These are phyloP conservation scores for Blastobotrys terrestris DNA, from an alignment of 805 yeast species.

Conservation along the genomic window DNA sequence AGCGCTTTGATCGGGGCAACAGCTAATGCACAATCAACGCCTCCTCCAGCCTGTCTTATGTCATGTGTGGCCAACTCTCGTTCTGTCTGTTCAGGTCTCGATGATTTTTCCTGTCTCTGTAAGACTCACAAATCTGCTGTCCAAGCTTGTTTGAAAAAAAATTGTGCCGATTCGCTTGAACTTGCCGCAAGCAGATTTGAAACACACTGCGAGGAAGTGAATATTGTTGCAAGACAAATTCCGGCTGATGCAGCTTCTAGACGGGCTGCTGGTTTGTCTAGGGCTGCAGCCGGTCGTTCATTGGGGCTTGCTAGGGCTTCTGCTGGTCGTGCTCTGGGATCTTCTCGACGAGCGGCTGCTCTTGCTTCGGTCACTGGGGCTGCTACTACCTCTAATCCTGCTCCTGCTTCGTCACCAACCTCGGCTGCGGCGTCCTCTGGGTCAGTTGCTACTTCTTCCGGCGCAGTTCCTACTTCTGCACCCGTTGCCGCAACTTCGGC, in stretches of 20 bases:
- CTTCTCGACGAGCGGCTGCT: not conserved
- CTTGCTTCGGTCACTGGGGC: not conserved
- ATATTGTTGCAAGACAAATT: not conserved
- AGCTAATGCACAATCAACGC: not conserved
- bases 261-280: not conserved
- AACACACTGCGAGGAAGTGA: not conserved
- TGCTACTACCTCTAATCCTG: not conserved
- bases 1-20: not conserved
- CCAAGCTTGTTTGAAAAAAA: not conserved
- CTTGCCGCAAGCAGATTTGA: not conserved
- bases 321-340: not conserved
- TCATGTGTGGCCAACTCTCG: not conserved
- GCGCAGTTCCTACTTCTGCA: not conserved
- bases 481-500: not conserved
- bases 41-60: not conserved
- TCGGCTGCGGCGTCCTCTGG: not conserved
- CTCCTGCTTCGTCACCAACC: not conserved
- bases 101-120: not conserved
- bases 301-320: not conserved
- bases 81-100: not conserved
- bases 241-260: not conserved
- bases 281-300: not conserved
- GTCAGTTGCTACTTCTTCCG: not conserved
- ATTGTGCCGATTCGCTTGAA: not conserved
- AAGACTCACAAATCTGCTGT: not conserved